phyloP scores from a whole-genome alignment of 1,284 basidiomycete species.

The Sporisorium graminicola region DNA sequence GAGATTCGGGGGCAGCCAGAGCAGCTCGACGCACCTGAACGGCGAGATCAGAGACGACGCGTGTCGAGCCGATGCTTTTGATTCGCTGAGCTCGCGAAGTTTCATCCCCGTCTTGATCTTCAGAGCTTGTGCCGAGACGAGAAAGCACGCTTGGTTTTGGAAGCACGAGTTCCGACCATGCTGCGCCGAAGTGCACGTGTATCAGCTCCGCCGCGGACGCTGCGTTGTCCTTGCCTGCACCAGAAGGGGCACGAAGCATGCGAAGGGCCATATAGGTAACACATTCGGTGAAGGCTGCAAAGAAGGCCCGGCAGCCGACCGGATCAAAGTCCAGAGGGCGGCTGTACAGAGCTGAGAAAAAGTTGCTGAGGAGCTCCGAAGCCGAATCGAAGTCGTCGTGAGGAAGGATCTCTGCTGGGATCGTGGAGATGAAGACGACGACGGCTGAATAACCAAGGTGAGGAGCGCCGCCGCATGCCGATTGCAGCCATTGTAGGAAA shows the following conservation, averaged over 20 bases:
- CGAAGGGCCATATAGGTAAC: slow-evolving; percentile 73
- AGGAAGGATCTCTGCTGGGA: slow-evolving; percentile 74
- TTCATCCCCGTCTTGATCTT: slow-evolving; percentile 27
- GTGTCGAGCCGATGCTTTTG: slow-evolving; percentile 74
- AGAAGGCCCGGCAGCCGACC: slow-evolving; percentile 73
- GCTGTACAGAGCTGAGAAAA: slow-evolving; percentile 82
- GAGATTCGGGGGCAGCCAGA: slow-evolving; percentile 7
- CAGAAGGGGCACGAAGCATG: slow-evolving; percentile 21
- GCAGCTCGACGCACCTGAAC: slow-evolving; percentile 37
- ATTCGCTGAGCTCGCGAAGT: slow-evolving; percentile 49
- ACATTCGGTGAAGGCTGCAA: slow-evolving; percentile 80
- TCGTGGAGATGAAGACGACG: slow-evolving; percentile 81
- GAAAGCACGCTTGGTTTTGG: slow-evolving; percentile 19
- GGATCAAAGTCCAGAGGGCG: slow-evolving; percentile 73
- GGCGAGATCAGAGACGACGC: slow-evolving; percentile 73
- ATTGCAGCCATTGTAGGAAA: slow-evolving; percentile 80
- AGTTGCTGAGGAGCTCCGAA: slow-evolving; percentile 76
- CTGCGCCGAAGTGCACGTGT: slow-evolving; percentile 35
- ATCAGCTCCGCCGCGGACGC: slow-evolving; percentile 31
- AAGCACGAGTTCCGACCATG: slow-evolving; percentile 46
- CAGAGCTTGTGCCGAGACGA: slow-evolving; percentile 69
- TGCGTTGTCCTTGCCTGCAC: slow-evolving; percentile 3
- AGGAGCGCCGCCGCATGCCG: slow-evolving; percentile 82
- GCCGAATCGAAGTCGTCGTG: slow-evolving; percentile 67
- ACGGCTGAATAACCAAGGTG: slow-evolving; percentile 81